Conservation (phyloP, 495 filamentous ascomycete genomes). For the Podospora conica region DNA sequence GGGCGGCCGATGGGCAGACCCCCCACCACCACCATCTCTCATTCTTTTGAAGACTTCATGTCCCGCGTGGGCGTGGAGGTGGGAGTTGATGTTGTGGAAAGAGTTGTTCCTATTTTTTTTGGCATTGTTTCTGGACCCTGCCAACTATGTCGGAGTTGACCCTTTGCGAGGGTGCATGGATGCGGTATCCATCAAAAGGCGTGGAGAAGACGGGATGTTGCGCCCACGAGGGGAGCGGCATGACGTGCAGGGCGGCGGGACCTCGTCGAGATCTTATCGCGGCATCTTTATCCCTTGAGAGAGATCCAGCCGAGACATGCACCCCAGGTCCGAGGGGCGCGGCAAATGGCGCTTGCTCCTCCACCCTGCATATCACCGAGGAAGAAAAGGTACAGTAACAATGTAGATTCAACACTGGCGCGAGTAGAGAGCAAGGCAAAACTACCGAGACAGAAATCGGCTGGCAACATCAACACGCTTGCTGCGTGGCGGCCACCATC, state of each 20-base stretch:
- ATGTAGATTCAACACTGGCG: not conserved
- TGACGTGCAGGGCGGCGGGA: not conserved
- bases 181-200: too few relatives aligned
- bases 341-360: not conserved
- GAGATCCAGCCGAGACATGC: not conserved
- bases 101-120: too few relatives aligned
- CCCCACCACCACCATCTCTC: not conserved
- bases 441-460: not conserved
- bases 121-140: too few relatives aligned
- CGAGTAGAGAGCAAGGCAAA: not conserved
- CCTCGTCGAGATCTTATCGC: not conserved
- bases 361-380: not conserved
- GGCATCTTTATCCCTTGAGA: not conserved
- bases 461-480: not conserved
- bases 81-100: too few relatives aligned
- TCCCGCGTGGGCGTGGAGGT: not conserved
- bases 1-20: not conserved
- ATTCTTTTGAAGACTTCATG: too few relatives aligned
- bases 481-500: not conserved
- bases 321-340: not conserved
- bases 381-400: not conserved
- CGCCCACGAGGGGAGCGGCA: not conserved
- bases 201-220: too few relatives aligned
- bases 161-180: too few relatives aligned
- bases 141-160: too few relatives aligned